Percentiles rank a stretch among this genome's conserved stretches.
Conservation (phyloP, 2,329 filamentous ascomycete species). For the Iodosphaeria phyllophila region DNA sequence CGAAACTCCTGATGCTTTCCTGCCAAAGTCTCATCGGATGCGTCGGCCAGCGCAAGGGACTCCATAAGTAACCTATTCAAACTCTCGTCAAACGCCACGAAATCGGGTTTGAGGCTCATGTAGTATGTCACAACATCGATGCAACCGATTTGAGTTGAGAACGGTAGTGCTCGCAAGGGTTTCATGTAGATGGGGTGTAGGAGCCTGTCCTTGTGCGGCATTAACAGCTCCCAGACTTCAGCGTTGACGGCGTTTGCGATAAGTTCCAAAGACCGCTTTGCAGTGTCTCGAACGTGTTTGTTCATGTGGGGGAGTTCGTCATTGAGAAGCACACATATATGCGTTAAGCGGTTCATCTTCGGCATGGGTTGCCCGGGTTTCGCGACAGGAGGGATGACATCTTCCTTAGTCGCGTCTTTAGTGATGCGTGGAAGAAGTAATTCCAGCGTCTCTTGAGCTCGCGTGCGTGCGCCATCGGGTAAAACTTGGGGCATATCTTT, state of each 20-base stretch:
- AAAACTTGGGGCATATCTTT: constrained; percentile 95
- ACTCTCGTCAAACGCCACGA: constrained; percentile 81
- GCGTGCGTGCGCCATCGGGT: constrained; percentile 69
- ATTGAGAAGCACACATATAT: constrained; percentile 71
- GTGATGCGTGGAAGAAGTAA: constrained; percentile 63
- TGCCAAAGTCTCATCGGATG: constrained; percentile 79
- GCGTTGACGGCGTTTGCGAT: constrained; percentile 62
- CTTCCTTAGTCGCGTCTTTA: constrained; percentile 62
- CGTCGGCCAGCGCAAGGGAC: constrained; percentile 82
- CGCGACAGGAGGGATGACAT: constrained; percentile 28
- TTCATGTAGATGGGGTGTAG: constrained; percentile 91
- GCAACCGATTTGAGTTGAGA: constrained; percentile 90
- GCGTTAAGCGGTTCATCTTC: constrained; percentile 43
- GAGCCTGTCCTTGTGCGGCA: constrained; percentile 76
- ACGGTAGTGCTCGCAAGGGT: constrained; percentile 78
- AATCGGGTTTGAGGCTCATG: constrained; percentile 71
- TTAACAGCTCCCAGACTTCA: constrained; percentile 73
- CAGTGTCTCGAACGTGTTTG: constrained; percentile 76
- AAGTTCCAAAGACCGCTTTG: constrained; percentile 61
- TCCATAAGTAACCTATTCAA: constrained; percentile 84
- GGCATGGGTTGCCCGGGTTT: constrained; percentile 24
- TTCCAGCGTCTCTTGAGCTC: constrained; percentile 69
- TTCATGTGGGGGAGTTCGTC: constrained; percentile 91
- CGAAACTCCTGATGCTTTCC: constrained; percentile 88
- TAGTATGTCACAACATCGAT: constrained; percentile 97